Evolutionary conservation across 306 rosid species (phyloP).

Genomic region (Carpinus viminea): DNA sequence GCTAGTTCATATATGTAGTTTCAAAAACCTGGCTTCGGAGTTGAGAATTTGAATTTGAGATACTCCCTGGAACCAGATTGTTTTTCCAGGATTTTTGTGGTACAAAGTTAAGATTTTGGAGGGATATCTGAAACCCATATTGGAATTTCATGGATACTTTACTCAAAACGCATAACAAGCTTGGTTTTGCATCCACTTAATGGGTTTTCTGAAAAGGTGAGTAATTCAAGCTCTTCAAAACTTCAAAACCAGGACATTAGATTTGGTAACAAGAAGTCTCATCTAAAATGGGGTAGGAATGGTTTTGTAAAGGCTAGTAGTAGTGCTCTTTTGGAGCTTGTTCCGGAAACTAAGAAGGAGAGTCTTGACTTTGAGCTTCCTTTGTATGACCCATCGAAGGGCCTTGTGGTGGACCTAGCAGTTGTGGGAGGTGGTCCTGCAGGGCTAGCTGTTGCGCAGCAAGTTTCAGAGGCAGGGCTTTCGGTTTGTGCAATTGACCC

Average conservation of each 20-base stretch:
- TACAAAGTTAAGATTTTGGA: constrained; percentile 27
- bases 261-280: constrained; percentile 55
- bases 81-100: constrained; percentile 23
- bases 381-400: constrained; percentile 72
- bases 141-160: constrained; percentile 69
- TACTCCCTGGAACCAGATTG: constrained; percentile 20
- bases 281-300: constrained; percentile 44
- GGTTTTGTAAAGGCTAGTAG: constrained; percentile 53
- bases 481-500: constrained; percentile 91
- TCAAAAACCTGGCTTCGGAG: constrained; percentile 18
- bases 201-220: constrained; percentile 72
- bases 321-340: constrained; percentile 84
- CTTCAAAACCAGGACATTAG: constrained; percentile 60
- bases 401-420: constrained; percentile 79
- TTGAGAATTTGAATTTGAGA: not conserved
- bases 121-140: constrained; percentile 17
- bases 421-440: constrained; percentile 99
- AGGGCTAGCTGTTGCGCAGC: constrained; percentile 97
- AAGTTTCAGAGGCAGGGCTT: constrained; percentile 94
- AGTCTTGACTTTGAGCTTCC: constrained; percentile 92
- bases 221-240: constrained; percentile 40
- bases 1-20: constrained; percentile 8
- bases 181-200: constrained; percentile 74
- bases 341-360: constrained; percentile 89
- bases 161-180: constrained; percentile 88